Percentiles rank a stretch among this genome's conserved stretches.
phyloP scores from a whole-genome alignment of 305 asterid genomes.

The Nicotiana rustica region DNA sequence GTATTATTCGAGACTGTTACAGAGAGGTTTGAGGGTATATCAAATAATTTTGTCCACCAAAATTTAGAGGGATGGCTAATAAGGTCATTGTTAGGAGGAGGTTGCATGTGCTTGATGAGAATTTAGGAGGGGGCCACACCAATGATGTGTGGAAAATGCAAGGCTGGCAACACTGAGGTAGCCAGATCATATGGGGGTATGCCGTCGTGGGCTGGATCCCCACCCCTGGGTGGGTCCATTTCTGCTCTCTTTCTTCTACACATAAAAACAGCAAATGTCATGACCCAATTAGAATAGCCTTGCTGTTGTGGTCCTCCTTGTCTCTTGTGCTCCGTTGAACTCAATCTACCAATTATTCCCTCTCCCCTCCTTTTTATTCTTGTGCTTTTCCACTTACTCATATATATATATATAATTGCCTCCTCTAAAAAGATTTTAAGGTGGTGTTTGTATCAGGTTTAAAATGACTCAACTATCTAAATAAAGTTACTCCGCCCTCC shows the following conservation, averaged over 20 bases:
- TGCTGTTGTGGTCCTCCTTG: constrained; percentile 35
- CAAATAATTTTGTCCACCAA: too few relatives aligned
- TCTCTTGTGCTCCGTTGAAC: constrained; percentile 35
- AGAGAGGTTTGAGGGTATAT: too few relatives aligned
- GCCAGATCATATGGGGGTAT: constrained; percentile 47
- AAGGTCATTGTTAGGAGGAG: neutral
- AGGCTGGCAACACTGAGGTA: constrained; percentile 52
- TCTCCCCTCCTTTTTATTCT: neutral
- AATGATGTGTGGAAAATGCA: constrained; percentile 47
- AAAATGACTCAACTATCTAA: too few relatives aligned
- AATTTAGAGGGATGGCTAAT: too few relatives aligned
- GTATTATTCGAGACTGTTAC: too few relatives aligned
- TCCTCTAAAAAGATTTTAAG: constrained; percentile 19
- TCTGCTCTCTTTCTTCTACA: neutral
- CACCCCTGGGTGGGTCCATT: neutral
- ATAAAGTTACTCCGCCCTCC: too few relatives aligned
- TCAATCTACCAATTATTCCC: constrained; percentile 32
- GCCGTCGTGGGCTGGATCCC: neutral
- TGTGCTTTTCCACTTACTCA: constrained; percentile 30
- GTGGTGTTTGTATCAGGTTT: neutral
- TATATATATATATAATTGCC: constrained; percentile 21
- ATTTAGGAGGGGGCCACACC: neutral
- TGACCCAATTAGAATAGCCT: neutral
- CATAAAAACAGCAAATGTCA: neutral
- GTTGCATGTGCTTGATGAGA: constrained; percentile 42